Evolutionary conservation across 805 yeast species (phyloP).

Genomic region (Schwanniomyces vanrijiae): DNA sequence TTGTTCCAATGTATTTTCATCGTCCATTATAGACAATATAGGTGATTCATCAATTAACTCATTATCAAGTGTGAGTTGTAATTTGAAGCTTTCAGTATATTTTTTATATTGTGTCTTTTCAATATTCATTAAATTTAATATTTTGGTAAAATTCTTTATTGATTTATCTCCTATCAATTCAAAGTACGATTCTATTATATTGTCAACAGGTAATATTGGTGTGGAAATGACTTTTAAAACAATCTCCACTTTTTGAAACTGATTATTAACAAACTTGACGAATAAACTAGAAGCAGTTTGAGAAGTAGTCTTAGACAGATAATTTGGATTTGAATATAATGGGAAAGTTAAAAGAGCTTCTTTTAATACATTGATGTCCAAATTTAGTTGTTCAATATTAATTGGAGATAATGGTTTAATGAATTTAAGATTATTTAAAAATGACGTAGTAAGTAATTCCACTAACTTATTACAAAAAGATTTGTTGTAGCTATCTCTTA

Average conservation of each 20-base stretch:
- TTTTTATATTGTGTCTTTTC: conserved; percentile 23
- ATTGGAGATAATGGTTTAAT: conserved; percentile 66
- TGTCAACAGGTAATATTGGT: conserved; percentile 58
- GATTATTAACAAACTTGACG: conserved; percentile 43
- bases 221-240: conserved; percentile 69
- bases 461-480: conserved; percentile 75
- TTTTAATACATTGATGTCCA: conserved; percentile 70
- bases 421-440: conserved; percentile 55
- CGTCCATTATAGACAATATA: conserved; percentile 32
- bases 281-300: conserved; percentile 25
- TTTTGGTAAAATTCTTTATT: conserved; percentile 59
- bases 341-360: conserved; percentile 50
- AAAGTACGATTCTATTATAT: conserved; percentile 65
- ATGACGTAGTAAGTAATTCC: conserved; percentile 59
- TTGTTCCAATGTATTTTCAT: conserved; percentile 11
- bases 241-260: conserved; percentile 50
- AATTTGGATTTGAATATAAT: conserved; percentile 36
- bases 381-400: conserved; percentile 77
- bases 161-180: conserved; percentile 65
- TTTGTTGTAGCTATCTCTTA: conserved; percentile 69
- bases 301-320: conserved; percentile 22
- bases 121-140: conserved; percentile 64
- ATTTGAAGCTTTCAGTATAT: conserved; percentile 37
- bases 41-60: conserved; percentile 28
- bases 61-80: conserved; percentile 29